phyloP scores from a whole-genome alignment of 2,329 filamentous ascomycete genomes.

The Cercospora brassicicola region DNA sequence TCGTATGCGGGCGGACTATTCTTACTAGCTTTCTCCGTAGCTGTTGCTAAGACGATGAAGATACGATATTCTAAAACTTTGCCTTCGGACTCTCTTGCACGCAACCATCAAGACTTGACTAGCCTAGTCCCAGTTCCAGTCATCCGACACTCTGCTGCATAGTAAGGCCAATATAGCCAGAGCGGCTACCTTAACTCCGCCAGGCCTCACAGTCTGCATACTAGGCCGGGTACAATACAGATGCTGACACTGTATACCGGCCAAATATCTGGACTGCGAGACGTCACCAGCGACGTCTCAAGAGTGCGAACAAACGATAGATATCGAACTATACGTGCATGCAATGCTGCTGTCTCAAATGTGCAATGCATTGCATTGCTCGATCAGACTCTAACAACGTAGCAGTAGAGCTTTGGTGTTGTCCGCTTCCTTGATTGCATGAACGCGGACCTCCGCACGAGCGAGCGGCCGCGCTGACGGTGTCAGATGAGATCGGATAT shows the following conservation, averaged over 20 bases:
- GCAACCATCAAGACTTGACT: background rate
- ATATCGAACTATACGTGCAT: no score
- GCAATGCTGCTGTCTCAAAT: background rate
- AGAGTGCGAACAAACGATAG: no score
- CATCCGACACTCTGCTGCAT: background rate
- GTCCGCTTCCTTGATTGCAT: background rate
- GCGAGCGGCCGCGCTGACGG: background rate
- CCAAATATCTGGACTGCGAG: background rate
- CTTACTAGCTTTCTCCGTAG: no score
- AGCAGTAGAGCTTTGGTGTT: no score
- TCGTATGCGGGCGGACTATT: background rate
- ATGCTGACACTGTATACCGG: background rate
- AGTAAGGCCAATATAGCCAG: background rate
- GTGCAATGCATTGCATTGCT: background rate
- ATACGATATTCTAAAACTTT: background rate
- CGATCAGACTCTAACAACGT: no score
- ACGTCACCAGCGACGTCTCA: no score
- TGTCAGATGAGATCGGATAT: background rate
- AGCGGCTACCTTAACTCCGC: no score
- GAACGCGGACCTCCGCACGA: background rate
- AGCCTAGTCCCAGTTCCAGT: background rate
- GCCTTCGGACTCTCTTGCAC: background rate
- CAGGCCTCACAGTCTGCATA: no score
- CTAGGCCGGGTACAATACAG: background rate
- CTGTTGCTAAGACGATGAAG: no score